These are phyloP conservation scores for Ophiostoma pallidulum DNA, from an alignment of 2,329 filamentous ascomycete genomes.

Conservation along the genomic window DNA sequence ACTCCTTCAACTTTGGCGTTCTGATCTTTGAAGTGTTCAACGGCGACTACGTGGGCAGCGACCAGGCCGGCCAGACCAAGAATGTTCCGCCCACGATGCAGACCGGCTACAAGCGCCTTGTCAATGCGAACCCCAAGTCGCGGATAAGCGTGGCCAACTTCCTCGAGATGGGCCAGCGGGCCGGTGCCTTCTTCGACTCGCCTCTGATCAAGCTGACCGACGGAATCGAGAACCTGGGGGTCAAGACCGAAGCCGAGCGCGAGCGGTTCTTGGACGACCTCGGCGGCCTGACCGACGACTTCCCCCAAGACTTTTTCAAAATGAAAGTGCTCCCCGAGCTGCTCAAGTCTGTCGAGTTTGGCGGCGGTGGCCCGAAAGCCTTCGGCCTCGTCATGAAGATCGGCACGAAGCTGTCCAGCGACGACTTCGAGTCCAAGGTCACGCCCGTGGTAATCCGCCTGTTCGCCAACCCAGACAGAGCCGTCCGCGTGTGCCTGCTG, in stretches of 20 bases:
- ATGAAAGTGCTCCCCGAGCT: slow-evolving; percentile 92
- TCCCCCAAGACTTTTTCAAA: slow-evolving; percentile 96
- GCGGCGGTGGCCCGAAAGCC: slow-evolving; percentile 86
- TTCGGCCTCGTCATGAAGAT: slow-evolving; percentile 87
- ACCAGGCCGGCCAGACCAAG: slow-evolving; percentile 79
- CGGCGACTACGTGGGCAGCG: slow-evolving; percentile 63
- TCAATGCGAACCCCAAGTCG: slow-evolving; percentile 82
- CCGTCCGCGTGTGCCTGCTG: slow-evolving; percentile 79
- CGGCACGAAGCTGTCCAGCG: slow-evolving; percentile 71
- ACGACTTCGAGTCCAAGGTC: slow-evolving; percentile 79
- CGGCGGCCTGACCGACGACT: slow-evolving; percentile 80
- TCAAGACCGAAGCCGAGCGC: slow-evolving; percentile 76
- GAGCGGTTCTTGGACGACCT: slow-evolving; percentile 80
- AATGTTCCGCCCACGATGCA: slow-evolving; percentile 83
- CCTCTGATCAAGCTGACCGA: slow-evolving; percentile 86
- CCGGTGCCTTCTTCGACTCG: slow-evolving; percentile 84
- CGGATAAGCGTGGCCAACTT: slow-evolving; percentile 78
- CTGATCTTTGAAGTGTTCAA: slow-evolving; percentile 90
- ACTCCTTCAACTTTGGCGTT: slow-evolving; percentile 78
- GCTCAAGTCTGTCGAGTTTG: slow-evolving; percentile 98
- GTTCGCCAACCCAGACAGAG: slow-evolving; percentile 85
- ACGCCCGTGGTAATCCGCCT: slow-evolving; percentile 79
- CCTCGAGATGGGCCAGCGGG: slow-evolving; percentile 75
- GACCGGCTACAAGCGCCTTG: slow-evolving; percentile 78
- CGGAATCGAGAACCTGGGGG: slow-evolving; percentile 81